Evolutionary conservation across 2,329 filamentous ascomycete genomes (phyloP).

Genomic region (Fusarium palustre): DNA sequence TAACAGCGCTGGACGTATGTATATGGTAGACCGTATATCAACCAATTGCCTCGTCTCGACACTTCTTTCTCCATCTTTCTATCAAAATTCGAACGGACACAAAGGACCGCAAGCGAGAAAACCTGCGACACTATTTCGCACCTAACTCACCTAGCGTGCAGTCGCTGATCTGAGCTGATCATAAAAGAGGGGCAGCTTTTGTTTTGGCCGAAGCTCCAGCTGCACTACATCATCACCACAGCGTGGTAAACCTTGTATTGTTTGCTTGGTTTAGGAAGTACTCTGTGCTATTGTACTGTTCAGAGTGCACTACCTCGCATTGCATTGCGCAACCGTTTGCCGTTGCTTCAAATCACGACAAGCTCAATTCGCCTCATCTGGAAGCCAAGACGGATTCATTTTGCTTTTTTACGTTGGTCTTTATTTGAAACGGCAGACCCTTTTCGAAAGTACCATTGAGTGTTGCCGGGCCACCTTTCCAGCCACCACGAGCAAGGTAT

Average conservation of each 20-base stretch:
- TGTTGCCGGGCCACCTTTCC: slow-evolving; percentile 29
- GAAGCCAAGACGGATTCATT: neutral
- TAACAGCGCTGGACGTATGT: neutral
- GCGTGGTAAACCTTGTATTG: slow-evolving; percentile 39
- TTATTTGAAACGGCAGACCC: slow-evolving; percentile 10
- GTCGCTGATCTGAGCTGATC: slow-evolving; percentile 38
- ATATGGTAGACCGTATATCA: slow-evolving; percentile 33
- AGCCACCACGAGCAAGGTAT: slow-evolving; percentile 33
- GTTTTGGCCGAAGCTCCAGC: slow-evolving; percentile 33
- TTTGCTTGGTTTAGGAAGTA: slow-evolving; percentile 12
- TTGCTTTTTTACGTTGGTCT: neutral
- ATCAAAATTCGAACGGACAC: slow-evolving; percentile 15
- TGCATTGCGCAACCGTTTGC: neutral
- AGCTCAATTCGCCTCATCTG: neutral
- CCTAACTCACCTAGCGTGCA: slow-evolving; percentile 17
- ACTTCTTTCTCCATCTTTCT: slow-evolving; percentile 11
- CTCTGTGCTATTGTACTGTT: slow-evolving; percentile 1
- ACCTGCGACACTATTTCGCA: slow-evolving; percentile 11
- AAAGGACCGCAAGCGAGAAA: slow-evolving; percentile 21
- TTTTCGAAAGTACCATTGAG: slow-evolving; percentile 3
- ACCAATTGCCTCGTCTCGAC: slow-evolving; percentile 31
- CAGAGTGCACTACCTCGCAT: neutral
- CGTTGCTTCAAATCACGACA: neutral
- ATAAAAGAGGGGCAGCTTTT: slow-evolving; percentile 41
- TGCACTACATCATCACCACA: slow-evolving; percentile 37